Evolutionary conservation across 2,329 filamentous ascomycete species (phyloP).

Genomic region (Ophiognomonia clavigignenti-juglandacearum): DNA sequence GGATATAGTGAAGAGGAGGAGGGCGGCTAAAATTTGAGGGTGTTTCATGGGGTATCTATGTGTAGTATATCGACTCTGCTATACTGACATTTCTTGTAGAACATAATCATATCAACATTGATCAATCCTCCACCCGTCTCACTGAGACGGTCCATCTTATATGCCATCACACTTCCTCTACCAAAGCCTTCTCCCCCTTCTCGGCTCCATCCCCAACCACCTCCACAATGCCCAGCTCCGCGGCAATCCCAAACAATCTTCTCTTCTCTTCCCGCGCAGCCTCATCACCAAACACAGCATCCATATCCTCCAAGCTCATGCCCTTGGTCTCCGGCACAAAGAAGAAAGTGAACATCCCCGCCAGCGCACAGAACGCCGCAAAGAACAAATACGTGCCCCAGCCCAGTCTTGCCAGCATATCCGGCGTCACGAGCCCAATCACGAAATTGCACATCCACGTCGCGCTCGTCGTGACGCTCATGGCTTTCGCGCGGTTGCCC

Average conservation of each 20-base stretch:
- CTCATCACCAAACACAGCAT: conserved; percentile 28
- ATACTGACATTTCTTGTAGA: too few species aligned
- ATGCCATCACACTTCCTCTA: neutral
- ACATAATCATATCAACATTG: too few species aligned
- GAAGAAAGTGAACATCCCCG: conserved; percentile 40
- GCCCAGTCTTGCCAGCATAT: conserved; percentile 43
- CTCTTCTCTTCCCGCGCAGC: conserved; percentile 24
- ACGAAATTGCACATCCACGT: conserved; percentile 57
- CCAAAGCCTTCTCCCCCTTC: neutral
- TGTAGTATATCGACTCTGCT: too few species aligned
- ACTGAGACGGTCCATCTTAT: neutral
- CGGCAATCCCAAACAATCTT: conserved; percentile 13
- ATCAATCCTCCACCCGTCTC: neutral
- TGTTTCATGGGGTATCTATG: neutral
- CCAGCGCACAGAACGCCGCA: conserved; percentile 44
- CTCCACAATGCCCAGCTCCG: conserved; percentile 3
- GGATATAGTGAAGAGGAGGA: conserved; percentile 15
- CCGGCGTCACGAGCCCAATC: conserved; percentile 49
- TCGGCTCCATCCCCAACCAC: neutral
- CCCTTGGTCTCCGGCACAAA: conserved; percentile 49
- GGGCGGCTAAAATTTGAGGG: neutral
- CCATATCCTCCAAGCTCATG: conserved; percentile 45
- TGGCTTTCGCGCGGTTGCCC: conserved; percentile 48
- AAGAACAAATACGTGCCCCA: conserved; percentile 50
- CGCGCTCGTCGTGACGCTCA: conserved; percentile 49